Evolutionary conservation across 208 protist genomes (phyloP), one percentile per base, ranked within the genome.

Genomic region (Trypanosoma grayi): DNA sequence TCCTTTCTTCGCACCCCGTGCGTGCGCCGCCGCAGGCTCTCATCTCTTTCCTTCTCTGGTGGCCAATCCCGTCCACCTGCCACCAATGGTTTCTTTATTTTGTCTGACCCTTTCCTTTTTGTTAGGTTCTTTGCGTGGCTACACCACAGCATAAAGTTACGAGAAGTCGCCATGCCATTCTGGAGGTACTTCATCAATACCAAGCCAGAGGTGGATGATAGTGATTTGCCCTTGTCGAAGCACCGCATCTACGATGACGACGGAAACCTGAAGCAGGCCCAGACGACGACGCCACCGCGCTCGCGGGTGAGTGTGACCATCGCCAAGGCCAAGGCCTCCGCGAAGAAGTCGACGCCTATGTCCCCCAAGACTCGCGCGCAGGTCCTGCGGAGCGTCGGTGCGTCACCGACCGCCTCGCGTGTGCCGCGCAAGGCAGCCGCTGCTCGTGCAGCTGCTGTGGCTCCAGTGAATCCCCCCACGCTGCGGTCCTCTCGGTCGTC

Each of bases 241-340:
- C 66, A 90, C 70, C 83, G 85, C 66, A 75, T 96, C 44, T 92
- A 85, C 61, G 87, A 94, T 50, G 87, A 91, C 55, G 70, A 89
- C 16, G 85, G 77, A 18, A 72, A 80, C 43, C 9, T 87, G 36
- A 87, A 83, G 54, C 66, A 73, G 13, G 24, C 27, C 25, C 33
- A 46, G 30, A 11, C 46, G 27, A 47, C 57, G n/a, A 36, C 28
- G 30, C 36, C 41, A 28, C 36, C 18, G 16, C 18, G 27, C 14
- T 25, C n/a, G 11, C 25, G 13, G n/a, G 58, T 67, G 20, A 60
- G 27, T 11, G 16, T 41, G 2, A 22, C 20, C 2, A 60, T 44
- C 24, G 44, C 53, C 18, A 70, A 59, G 11, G 24, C 37, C 13
- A 63, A 62, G 36, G 20, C 27, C n/a, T 70, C 56, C 10, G 28